Percentiles rank a stretch among this genome's conserved stretches.
Evolutionary conservation across 2,329 filamentous ascomycete species (phyloP).

Genomic region (Stagonosporopsis rhizophila): DNA sequence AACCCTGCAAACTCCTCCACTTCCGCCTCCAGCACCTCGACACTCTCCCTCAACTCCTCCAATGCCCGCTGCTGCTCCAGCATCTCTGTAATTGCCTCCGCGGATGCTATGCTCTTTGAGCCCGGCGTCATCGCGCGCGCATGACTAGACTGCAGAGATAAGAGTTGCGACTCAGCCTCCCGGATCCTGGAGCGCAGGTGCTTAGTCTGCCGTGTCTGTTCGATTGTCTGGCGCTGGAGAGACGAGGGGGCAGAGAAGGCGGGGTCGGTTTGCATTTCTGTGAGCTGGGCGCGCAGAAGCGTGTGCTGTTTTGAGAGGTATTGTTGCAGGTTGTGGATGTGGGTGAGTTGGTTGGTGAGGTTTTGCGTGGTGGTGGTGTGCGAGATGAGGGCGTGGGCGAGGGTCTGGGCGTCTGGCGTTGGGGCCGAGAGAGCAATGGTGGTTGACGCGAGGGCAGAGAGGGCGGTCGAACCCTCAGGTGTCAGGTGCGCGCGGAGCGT

Average conservation of each 20-base stretch:
- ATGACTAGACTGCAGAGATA: constrained; percentile 47
- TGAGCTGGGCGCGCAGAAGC: constrained; percentile 40
- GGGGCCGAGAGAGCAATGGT: constrained; percentile 47
- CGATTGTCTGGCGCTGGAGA: constrained; percentile 73
- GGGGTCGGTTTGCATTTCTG: constrained; percentile 39
- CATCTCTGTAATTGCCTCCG: constrained; percentile 64
- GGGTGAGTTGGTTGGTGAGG: constrained; percentile 41
- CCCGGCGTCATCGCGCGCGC: constrained; percentile 29
- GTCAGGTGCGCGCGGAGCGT: constrained; percentile 36
- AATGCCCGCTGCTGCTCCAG: constrained; percentile 68
- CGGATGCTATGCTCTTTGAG: constrained; percentile 47
- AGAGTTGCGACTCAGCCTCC: constrained; percentile 62
- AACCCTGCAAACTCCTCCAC: constrained; percentile 73
- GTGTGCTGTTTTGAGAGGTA: constrained; percentile 45
- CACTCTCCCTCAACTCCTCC: constrained; percentile 63
- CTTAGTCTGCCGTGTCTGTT: constrained; percentile 75
- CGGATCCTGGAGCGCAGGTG: constrained; percentile 69
- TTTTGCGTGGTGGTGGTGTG: constrained; percentile 41
- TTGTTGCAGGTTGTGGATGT: constrained; percentile 43
- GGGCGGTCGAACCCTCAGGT: constrained; percentile 37
- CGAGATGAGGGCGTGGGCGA: constrained; percentile 47
- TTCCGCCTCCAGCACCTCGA: constrained; percentile 67
- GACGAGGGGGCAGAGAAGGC: constrained; percentile 58
- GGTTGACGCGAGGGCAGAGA: constrained; percentile 48
- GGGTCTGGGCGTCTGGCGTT: constrained; percentile 31